phyloP scores from a whole-genome alignment of 805 yeast genomes.

The Myxozyma monticola region DNA sequence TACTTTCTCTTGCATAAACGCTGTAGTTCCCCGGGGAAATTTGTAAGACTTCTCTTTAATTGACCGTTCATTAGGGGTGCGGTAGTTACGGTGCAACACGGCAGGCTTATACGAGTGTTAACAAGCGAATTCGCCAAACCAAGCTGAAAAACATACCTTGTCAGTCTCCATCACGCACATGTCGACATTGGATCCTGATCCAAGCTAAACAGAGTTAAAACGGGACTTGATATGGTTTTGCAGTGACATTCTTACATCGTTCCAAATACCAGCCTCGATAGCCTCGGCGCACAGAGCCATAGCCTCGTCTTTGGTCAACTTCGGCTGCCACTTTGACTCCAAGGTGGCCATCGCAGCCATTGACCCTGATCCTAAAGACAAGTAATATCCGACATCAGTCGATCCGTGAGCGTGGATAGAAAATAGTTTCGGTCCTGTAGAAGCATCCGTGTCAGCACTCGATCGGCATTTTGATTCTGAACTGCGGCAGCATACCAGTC shows the following conservation, averaged over 20 bases:
- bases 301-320: constrained; percentile 84
- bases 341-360: constrained; percentile 98
- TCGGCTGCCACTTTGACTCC: constrained; percentile 82
- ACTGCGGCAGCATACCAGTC: constrained; percentile 56
- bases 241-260: constrained; percentile 54
- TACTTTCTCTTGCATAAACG: constrained; percentile 67
- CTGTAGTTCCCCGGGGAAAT: constrained; percentile 93
- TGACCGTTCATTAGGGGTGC: constrained; percentile 86
- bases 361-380: constrained; percentile 93
- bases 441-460: constrained; percentile 80
- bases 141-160: constrained; percentile 50
- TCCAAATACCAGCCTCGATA: constrained; percentile 97
- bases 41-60: constrained; percentile 79
- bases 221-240: not conserved
- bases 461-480: constrained; percentile 87
- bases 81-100: constrained; percentile 75
- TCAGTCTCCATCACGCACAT: constrained; percentile 95
- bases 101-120: constrained; percentile 47
- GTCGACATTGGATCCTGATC: constrained; percentile 98
- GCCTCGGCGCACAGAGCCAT: constrained; percentile 87
- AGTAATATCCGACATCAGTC: constrained; percentile 91
- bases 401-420: constrained; percentile 98
- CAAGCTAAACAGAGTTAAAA: constrained; percentile 46
- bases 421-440: constrained; percentile 65
- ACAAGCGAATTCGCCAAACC: not conserved